These are phyloP conservation scores for Brassica juncea DNA, from an alignment of 345 rosid species.

Conservation along the genomic window DNA sequence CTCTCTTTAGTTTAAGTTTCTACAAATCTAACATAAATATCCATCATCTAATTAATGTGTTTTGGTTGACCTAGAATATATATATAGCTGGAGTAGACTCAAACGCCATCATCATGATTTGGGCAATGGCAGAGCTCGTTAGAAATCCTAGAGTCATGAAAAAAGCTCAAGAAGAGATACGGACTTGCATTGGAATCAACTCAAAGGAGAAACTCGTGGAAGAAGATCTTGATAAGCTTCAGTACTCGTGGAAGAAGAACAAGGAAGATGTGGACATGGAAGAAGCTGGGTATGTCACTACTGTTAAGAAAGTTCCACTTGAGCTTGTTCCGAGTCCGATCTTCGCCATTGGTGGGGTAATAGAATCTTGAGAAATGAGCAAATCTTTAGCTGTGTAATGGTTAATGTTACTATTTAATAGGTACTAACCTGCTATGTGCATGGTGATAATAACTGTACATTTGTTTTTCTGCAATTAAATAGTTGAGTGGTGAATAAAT, in stretches of 20 bases:
- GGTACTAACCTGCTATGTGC: no score
- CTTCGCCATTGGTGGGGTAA: background rate
- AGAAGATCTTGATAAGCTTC: slow-evolving; percentile 44
- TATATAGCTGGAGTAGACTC: slow-evolving; percentile 29
- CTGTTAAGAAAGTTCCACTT: slow-evolving; percentile 9
- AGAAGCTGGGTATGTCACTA: slow-evolving; percentile 11
- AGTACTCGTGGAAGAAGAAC: slow-evolving; percentile 37
- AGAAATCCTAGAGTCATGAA: slow-evolving; percentile 19
- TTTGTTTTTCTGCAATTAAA: no score
- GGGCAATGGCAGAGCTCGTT: slow-evolving; percentile 24
- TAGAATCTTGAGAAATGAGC: no score
- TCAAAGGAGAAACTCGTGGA: slow-evolving; percentile 28
- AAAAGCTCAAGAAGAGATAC: slow-evolving; percentile 17
- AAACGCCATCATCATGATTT: slow-evolving; percentile 13
- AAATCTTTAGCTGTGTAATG: no score
- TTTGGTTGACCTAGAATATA: slow-evolving; percentile 19
- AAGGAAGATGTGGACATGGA: slow-evolving; percentile 5
- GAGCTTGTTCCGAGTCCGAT: slow-evolving; percentile 20
- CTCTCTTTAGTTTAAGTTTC: no score
- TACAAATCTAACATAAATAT: no score
- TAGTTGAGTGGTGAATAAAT: no score
- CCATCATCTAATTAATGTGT: background rate
- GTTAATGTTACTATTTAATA: no score
- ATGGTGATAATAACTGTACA: no score
- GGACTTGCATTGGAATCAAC: slow-evolving; percentile 33